Percentiles rank a stretch among this genome's conserved stretches.
Evolutionary conservation across 2,329 filamentous ascomycete genomes (phyloP).

Genomic region (Stachybotrys elegans): DNA sequence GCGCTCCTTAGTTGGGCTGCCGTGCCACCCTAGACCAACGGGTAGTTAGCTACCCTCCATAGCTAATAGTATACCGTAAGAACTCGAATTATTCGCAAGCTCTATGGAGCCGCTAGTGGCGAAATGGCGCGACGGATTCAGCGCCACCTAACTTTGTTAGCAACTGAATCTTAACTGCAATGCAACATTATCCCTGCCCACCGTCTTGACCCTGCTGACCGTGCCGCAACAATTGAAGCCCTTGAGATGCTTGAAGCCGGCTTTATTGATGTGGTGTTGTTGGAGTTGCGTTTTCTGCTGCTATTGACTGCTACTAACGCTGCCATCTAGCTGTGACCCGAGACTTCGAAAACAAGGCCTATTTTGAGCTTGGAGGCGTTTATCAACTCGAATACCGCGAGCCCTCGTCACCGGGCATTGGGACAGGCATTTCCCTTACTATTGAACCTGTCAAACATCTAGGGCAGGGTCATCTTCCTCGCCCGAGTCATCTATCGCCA

Average conservation of each 20-base stretch:
- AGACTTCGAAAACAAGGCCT: background rate
- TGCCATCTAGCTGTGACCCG: background rate
- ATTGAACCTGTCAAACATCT: background rate
- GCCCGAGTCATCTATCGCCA: background rate
- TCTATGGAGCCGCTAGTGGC: background rate
- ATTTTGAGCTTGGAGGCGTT: background rate
- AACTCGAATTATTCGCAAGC: background rate
- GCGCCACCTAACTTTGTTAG: conserved; percentile 1
- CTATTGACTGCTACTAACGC: background rate
- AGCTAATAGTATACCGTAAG: too few relatives aligned
- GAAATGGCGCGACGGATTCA: background rate
- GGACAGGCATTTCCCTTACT: background rate
- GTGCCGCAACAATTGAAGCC: background rate
- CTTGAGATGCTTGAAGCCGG: background rate
- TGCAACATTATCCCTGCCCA: background rate
- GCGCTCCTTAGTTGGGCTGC: too few relatives aligned
- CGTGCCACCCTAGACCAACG: too few relatives aligned
- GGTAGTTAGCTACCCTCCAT: too few relatives aligned
- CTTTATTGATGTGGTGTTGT: background rate
- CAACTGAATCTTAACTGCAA: background rate
- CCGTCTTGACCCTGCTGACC: background rate
- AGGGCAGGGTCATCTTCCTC: background rate
- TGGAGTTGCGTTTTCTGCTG: background rate
- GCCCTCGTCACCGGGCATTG: background rate
- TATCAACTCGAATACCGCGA: background rate